Base-by-base conservation (phyloP, 768 basidiomycete species). In the Podaxis rugospora region DNA sequence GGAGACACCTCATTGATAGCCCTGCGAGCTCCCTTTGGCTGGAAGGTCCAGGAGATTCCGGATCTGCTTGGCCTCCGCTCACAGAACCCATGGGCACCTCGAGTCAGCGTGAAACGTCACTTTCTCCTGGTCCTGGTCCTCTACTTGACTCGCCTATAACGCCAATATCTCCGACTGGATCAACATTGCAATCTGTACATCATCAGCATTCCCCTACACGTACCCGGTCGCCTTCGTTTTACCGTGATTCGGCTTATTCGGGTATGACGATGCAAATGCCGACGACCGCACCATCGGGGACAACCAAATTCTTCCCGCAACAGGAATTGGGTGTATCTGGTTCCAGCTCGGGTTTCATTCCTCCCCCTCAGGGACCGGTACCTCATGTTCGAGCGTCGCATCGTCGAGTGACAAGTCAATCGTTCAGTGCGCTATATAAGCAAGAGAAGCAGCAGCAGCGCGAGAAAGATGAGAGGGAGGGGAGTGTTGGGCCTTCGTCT, bases 11-110 rank as follows among this genome's bases (percentile, higher is more conserved):
- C 57, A 74, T 90, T 6, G 86, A 89, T 59, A 79, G 77, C 44
- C 77, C 79, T 10, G 82, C 84, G 46, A 83, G 82, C 61, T 80
- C 81, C 55, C 79, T 82, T 50, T 88, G 87, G 88, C 78, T 89
- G 7, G 37, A 11, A 39, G 57, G 25, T 28, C 6, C 13, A 14
- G 25, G 36, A 13, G 78, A 77, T 9, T 49, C 55, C 13, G 55
- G 28, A 23, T 36, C 78, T 71, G 4, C 78, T 75, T 32, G 78
- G 47, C 49, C 27, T 52, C 56, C 40, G 18, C 62, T 40, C 49
- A 39, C 40, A 61, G 55, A 21, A 39, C 32, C 57, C 16, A 2
- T 6, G 0, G 1, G 7, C 0, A 32, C 32, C 32, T 25, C 51
- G 4, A 54, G 27, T 21, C 42, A 25, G 18, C 46, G 56, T 11